These are phyloP conservation scores for Davidsoniella virescens DNA, from an alignment of 2,329 filamentous ascomycete species.

Conservation along the genomic window DNA sequence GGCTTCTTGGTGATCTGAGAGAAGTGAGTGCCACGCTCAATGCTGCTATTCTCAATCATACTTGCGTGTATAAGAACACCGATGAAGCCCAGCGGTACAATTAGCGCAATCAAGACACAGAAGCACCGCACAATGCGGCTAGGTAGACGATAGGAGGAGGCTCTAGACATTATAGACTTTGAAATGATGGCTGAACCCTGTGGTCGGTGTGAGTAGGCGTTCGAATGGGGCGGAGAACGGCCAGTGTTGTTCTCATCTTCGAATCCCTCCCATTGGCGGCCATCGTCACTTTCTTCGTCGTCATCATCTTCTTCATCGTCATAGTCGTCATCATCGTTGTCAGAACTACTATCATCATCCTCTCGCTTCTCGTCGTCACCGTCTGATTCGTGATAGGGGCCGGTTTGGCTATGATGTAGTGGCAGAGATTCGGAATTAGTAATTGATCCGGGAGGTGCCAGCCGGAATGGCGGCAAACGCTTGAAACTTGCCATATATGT, in stretches of 20 bases:
- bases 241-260: neutral
- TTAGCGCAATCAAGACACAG: constrained; percentile 51
- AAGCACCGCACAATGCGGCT: constrained; percentile 63
- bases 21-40: constrained; percentile 32
- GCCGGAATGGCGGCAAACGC: constrained; percentile 10
- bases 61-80: constrained; percentile 59
- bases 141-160: constrained; percentile 46
- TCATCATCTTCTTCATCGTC: constrained; percentile 14
- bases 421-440: neutral
- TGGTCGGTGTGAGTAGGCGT: neutral
- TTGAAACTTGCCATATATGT: constrained; percentile 10
- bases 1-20: constrained; percentile 28
- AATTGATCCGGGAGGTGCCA: neutral
- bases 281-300: neutral
- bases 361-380: too few species aligned
- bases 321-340: constrained; percentile 27
- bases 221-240: neutral
- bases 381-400: too few species aligned
- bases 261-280: constrained; percentile 2
- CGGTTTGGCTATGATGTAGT: too few species aligned
- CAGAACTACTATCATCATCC: too few species aligned
- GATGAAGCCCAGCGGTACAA: constrained; percentile 56
- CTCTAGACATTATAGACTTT: constrained; percentile 21
- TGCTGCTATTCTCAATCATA: constrained; percentile 47
- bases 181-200: too few species aligned